Percentiles rank a stretch among this genome's conserved stretches.
These are phyloP conservation scores for Tulasnella sp. DNA, from an alignment of 768 basidiomycete genomes.

Conservation along the genomic window DNA sequence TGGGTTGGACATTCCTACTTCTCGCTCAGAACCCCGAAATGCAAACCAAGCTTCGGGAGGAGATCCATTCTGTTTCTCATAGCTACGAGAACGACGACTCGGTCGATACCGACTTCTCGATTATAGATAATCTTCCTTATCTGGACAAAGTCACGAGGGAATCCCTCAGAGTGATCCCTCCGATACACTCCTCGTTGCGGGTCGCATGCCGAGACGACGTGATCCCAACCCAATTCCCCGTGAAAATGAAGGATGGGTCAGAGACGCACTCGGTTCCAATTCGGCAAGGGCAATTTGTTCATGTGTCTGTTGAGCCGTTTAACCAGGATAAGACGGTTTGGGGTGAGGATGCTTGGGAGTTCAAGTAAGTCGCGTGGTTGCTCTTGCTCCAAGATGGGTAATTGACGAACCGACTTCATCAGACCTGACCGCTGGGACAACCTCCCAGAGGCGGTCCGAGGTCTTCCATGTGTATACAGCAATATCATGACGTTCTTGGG, in stretches of 20 bases:
- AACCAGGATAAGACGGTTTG: slow-evolving; percentile 69
- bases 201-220: slow-evolving; percentile 61
- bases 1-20: slow-evolving; percentile 74
- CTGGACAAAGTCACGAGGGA: slow-evolving; percentile 72
- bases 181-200: slow-evolving; percentile 71
- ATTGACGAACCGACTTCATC: background rate
- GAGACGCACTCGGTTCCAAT: slow-evolving; percentile 31
- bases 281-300: slow-evolving; percentile 61
- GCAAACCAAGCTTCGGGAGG: slow-evolving; percentile 62
- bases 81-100: background rate
- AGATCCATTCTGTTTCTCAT: slow-evolving; percentile 29
- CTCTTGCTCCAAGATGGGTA: slow-evolving; percentile 5
- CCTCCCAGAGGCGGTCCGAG: slow-evolving; percentile 51
- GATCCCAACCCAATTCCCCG: slow-evolving; percentile 57
- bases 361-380: slow-evolving; percentile 41
- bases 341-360: slow-evolving; percentile 75
- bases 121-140: slow-evolving; percentile 52
- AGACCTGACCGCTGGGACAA: slow-evolving; percentile 78
- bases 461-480: slow-evolving; percentile 42
- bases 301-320: slow-evolving; percentile 70
- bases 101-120: slow-evolving; percentile 27
- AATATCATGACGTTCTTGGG: slow-evolving; percentile 56
- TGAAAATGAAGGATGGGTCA: slow-evolving; percentile 20
- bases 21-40: slow-evolving; percentile 56
- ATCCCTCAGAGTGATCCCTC: slow-evolving; percentile 66